Conservation (phyloP, 202 grass and related monocot genomes). For the Bolboschoenoplectus hybrid region DNA sequence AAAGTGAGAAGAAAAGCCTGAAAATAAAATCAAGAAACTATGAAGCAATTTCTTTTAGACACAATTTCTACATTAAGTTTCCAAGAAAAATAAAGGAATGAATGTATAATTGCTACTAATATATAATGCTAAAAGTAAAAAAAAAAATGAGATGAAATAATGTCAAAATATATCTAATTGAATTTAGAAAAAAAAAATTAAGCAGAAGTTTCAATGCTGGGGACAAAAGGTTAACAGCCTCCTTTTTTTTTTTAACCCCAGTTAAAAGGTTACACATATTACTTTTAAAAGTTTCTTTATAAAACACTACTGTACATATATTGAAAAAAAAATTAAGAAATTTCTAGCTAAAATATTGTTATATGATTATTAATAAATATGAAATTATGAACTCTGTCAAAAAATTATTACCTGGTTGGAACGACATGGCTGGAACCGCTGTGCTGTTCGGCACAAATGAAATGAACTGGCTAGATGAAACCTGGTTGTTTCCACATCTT, state of each 20-base stretch:
- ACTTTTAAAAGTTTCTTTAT: neutral
- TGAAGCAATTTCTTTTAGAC: neutral
- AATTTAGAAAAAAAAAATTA: neutral
- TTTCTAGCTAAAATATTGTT: neutral
- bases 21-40: constrained; percentile 4
- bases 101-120: neutral
- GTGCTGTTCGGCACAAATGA: constrained; percentile 30
- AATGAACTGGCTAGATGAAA: constrained; percentile 26
- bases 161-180: neutral
- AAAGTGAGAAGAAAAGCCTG: constrained; percentile 23
- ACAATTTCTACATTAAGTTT: neutral
- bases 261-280: neutral
- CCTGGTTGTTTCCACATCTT: constrained; percentile 6
- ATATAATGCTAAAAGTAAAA: neutral
- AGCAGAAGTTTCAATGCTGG: neutral
- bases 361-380: neutral
- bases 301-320: neutral
- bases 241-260: neutral
- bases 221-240: neutral
- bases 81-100: neutral
- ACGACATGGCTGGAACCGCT: neutral
- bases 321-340: neutral
- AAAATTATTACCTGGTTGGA: constrained; percentile 17
- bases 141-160: neutral
- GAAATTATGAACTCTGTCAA: neutral